Base-by-base conservation (phyloP, 306 rosid species). In the Cucurbita maxima region DNA sequence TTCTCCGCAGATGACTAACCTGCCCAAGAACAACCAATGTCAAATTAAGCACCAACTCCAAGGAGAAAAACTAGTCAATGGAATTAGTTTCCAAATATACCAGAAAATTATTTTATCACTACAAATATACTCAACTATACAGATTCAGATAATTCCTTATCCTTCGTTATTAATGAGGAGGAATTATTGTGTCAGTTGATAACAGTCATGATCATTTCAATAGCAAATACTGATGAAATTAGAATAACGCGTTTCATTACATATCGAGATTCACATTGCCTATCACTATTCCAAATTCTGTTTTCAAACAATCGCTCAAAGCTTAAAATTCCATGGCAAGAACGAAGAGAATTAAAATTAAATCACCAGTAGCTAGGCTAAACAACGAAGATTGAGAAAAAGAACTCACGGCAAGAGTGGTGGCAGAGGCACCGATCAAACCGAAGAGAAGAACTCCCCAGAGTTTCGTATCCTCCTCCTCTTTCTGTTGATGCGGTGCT, bases 381-480 rank as follows among this genome's bases (percentile, higher is more conserved):
- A 38, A 62, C 4, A 62, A 62, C 20, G 50, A 16, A 62, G 77
- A 62, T 7, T 22, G 47, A 38, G 54, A 5, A 72, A 19, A 7
- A 75, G n/a, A 76, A 74, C 88, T 88, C 79, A 95, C 96, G 34
- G 96, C 96, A 37, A 88, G 79, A 62, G 99, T 95, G 48, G 96
- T 84, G 79, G 81, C 91, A 64, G 97, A 84, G 86, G 97, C 99
- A 71, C 96, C 97, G 73, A 95, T 88, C 20, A 95, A 41, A 5
- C 96, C 96, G 79, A 91, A 89, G 75, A 91, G 82, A 13, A 95
- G 52, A 81, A 87, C 80, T 12, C 96, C 99, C 96, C 96, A 86
- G 47, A 91, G 79, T 83, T 82, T 89, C 66, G 69, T 19, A 74
- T 81, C 90, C 61, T 83, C 90, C 58, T 83, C 77, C 38, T 22